phyloP scores from a whole-genome alignment of 2,329 filamentous ascomycete species.

The Trichoderma koningiopsis region DNA sequence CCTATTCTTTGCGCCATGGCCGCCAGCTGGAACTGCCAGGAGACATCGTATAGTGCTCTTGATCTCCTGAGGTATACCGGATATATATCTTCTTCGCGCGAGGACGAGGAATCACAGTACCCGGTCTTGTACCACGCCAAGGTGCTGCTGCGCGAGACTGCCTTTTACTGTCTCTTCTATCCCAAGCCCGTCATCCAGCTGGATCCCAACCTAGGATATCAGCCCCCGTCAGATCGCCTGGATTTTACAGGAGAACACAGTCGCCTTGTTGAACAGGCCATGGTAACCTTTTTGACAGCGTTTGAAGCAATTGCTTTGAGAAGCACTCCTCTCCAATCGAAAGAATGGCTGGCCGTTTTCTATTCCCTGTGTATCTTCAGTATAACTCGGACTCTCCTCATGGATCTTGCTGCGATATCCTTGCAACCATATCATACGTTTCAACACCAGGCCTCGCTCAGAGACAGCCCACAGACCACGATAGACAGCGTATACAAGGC shows the following conservation, averaged over 20 bases:
- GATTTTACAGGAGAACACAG: slow-evolving; percentile 50
- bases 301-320: slow-evolving; percentile 51
- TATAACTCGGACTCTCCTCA: slow-evolving; percentile 54
- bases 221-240: slow-evolving; percentile 44
- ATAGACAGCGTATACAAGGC: slow-evolving; percentile 56
- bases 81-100: slow-evolving; percentile 50
- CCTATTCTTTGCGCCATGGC: slow-evolving; percentile 54
- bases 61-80: slow-evolving; percentile 55
- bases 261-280: slow-evolving; percentile 52
- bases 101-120: slow-evolving; percentile 51
- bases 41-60: slow-evolving; percentile 54
- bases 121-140: slow-evolving; percentile 58
- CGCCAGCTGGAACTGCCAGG: slow-evolving; percentile 54
- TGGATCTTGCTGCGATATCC: slow-evolving; percentile 42
- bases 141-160: slow-evolving; percentile 55
- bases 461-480: slow-evolving; percentile 30
- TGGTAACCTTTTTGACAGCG: slow-evolving; percentile 54
- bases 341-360: slow-evolving; percentile 55
- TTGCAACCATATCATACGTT: slow-evolving; percentile 25
- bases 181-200: slow-evolving; percentile 47
- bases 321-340: slow-evolving; percentile 43
- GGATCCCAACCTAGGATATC: slow-evolving; percentile 32
- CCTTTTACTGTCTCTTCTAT: slow-evolving; percentile 57
- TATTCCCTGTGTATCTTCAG: slow-evolving; percentile 62
- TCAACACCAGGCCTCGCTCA: slow-evolving; percentile 20